A percentile compares a stretch with the other conserved stretches of the same genome.
Evolutionary conservation across 1,284 basidiomycete genomes (phyloP).

Genomic region (Pulveroboletus sp.): DNA sequence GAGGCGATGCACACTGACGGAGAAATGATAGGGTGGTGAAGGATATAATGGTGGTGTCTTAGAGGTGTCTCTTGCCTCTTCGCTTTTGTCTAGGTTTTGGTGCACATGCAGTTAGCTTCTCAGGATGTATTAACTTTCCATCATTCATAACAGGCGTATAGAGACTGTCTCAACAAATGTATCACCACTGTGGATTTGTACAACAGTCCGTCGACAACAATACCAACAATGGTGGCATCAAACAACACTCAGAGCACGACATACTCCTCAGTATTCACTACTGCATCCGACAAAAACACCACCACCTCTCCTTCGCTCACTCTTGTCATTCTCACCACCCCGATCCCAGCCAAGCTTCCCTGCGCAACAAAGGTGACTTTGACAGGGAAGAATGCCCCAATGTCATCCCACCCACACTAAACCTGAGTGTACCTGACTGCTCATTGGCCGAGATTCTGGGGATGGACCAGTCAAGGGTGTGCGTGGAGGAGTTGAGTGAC

Average conservation of each 20-base stretch:
- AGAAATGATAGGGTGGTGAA: background rate
- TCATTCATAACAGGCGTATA: too few species aligned
- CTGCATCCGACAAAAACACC: slow-evolving; percentile 75
- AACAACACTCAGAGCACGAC: slow-evolving; percentile 40
- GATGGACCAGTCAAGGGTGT: slow-evolving; percentile 84
- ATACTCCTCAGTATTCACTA: slow-evolving; percentile 72
- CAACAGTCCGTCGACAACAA: background rate
- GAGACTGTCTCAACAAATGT: too few species aligned
- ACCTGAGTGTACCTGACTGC: slow-evolving; percentile 81
- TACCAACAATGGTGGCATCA: too few species aligned
- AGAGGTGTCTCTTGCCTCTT: background rate
- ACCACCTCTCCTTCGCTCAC: slow-evolving; percentile 59
- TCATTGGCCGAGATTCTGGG: slow-evolving; percentile 56
- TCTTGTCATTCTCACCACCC: slow-evolving; percentile 53
- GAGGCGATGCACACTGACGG: too few species aligned
- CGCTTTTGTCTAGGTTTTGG: background rate
- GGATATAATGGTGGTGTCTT: background rate
- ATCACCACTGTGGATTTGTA: background rate
- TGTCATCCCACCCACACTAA: slow-evolving; percentile 81
- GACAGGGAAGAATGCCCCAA: slow-evolving; percentile 91
- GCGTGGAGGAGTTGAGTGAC: slow-evolving; percentile 74
- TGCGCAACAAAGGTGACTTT: slow-evolving; percentile 77
- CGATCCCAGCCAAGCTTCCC: slow-evolving; percentile 74
- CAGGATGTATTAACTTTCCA: too few species aligned
- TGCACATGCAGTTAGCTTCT: background rate